A percentile compares a stretch with the other conserved stretches of the same genome.
phyloP scores from a whole-genome alignment of 768 basidiomycete species.

The Naganishia antarctica region DNA sequence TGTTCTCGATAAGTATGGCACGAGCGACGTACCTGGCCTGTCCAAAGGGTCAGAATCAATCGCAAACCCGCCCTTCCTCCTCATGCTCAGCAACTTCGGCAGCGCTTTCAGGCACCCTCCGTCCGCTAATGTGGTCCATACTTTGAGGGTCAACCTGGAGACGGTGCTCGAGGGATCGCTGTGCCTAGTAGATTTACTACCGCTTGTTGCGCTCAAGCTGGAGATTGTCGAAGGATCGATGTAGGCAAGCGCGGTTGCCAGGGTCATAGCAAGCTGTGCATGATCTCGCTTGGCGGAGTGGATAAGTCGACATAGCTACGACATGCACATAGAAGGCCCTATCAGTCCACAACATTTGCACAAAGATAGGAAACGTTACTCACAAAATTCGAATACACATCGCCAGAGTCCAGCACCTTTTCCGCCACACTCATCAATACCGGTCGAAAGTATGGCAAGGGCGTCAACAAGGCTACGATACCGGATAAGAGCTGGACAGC shows the following conservation, averaged over 20 bases:
- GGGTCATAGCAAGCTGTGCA: constrained; percentile 36
- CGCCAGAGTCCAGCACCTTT: constrained; percentile 35
- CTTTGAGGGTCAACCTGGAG: constrained; percentile 33
- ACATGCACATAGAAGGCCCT: constrained; percentile 1
- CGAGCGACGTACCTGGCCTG: constrained; percentile 39
- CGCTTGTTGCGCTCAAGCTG: not conserved
- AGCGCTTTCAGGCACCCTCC: constrained; percentile 41
- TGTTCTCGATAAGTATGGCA: not conserved
- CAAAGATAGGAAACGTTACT: constrained; percentile 21
- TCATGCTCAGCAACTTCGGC: constrained; percentile 44
- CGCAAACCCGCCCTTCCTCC: constrained; percentile 37
- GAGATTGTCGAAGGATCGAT: constrained; percentile 33
- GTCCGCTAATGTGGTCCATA: constrained; percentile 40
- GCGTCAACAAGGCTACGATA: constrained; percentile 40
- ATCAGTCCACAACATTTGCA: not conserved
- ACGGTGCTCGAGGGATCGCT: constrained; percentile 9
- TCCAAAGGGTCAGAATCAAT: constrained; percentile 41
- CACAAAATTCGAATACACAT: constrained; percentile 38
- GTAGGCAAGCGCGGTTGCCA: constrained; percentile 37
- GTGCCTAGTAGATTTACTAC: constrained; percentile 16
- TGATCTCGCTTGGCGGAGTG: constrained; percentile 45
- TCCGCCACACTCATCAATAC: constrained; percentile 37
- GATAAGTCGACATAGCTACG: constrained; percentile 42
- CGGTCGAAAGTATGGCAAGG: constrained; percentile 45
- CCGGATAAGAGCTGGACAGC: constrained; percentile 38